A percentile compares a stretch with the other conserved stretches of the same genome.
These are phyloP conservation scores for Salix udensis DNA, from an alignment of 345 rosid species.

Conservation along the genomic window DNA sequence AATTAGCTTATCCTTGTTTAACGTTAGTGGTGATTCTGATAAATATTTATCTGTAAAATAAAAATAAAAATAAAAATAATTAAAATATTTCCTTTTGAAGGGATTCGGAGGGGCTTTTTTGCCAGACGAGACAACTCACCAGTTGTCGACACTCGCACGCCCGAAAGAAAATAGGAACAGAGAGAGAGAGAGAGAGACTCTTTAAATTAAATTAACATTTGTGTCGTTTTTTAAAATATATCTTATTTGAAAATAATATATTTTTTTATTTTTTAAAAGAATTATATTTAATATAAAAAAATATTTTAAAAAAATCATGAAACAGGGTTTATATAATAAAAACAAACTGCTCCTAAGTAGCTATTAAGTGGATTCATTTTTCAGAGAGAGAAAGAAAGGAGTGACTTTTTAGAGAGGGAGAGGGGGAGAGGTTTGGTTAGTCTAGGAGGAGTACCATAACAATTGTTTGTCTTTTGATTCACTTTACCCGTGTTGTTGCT, in stretches of 20 bases:
- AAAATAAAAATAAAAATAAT: not conserved
- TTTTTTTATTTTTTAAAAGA: no score
- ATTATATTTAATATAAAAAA: no score
- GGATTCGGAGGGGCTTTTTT: conserved; percentile 11
- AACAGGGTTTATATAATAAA: no score
- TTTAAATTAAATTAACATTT: no score
- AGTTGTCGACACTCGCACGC: conserved; percentile 29
- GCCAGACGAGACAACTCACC: conserved; percentile 49
- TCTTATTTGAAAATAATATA: no score
- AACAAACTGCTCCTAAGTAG: not conserved
- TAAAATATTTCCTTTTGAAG: not conserved
- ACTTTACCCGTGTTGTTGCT: conserved; percentile 13
- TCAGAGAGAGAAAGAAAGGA: not conserved
- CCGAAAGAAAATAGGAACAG: conserved; percentile 8
- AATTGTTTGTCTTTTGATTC: conserved; percentile 12
- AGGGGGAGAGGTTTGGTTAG: conserved; percentile 13
- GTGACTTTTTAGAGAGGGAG: not conserved
- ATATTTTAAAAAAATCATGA: no score
- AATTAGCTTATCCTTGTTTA: not conserved
- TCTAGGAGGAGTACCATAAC: not conserved
- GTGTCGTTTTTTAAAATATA: no score
- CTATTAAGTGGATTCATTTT: not conserved
- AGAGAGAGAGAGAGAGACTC: not conserved
- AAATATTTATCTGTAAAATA: not conserved
- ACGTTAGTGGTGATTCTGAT: not conserved